Conservation (phyloP, 768 basidiomycete species). For the Boletales sp. region DNA sequence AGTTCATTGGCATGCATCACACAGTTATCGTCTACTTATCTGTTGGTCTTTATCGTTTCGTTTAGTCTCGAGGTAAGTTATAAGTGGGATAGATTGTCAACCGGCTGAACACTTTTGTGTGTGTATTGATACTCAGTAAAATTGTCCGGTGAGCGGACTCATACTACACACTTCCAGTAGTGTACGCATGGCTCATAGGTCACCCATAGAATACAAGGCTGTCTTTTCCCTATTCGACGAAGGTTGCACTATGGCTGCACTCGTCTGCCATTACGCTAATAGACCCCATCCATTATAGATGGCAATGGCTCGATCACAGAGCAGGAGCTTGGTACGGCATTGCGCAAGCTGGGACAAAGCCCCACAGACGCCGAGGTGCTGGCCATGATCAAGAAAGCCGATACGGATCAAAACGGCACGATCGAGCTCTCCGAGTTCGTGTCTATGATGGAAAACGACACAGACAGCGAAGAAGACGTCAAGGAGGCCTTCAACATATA, state of each 20-base stretch:
- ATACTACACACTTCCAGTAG: background rate
- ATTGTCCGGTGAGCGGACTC: constrained; percentile 67
- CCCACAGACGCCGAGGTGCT: constrained; percentile 88
- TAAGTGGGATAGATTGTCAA: background rate
- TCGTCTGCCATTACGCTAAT: background rate
- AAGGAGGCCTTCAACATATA: constrained; percentile 96
- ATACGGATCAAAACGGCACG: constrained; percentile 83
- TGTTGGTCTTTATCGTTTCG: constrained; percentile 3
- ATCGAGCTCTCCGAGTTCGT: constrained; percentile 86
- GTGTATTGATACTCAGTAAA: constrained; percentile 56
- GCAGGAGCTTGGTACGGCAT: constrained; percentile 86
- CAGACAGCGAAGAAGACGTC: constrained; percentile 92
- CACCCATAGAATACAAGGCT: constrained; percentile 88
- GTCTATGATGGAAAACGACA: constrained; percentile 87
- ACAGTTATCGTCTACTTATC: constrained; percentile 13
- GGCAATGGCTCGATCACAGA: constrained; percentile 93
- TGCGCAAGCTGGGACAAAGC: constrained; percentile 91
- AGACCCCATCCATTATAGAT: constrained; percentile 40
- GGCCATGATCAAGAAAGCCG: constrained; percentile 96
- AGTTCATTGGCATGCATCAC: constrained; percentile 21
- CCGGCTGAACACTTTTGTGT: background rate
- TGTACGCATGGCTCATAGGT: constrained; percentile 4
- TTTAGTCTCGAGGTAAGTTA: constrained; percentile 55
- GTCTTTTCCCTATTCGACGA: constrained; percentile 98
- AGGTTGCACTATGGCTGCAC: constrained; percentile 43